Conservation (phyloP, 192 early-diverging fungal species). For the Linnemannia schmuckeri region DNA sequence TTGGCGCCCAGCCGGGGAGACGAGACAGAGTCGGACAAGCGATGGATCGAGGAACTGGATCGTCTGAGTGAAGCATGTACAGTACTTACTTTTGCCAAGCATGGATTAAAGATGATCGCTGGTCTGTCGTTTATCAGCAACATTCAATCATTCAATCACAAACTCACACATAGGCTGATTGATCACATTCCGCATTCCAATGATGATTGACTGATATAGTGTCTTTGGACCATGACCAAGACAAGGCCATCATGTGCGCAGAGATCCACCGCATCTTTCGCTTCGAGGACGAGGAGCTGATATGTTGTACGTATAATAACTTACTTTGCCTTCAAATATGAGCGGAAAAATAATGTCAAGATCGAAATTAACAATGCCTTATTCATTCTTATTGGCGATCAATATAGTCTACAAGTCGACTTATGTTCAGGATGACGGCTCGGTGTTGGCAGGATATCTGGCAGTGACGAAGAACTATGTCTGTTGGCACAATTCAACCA, state of each 20-base stretch:
- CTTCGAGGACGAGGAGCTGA: constrained; percentile 38
- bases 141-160: no score
- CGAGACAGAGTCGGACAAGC: constrained; percentile 41
- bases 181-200: background rate
- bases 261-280: constrained; percentile 35
- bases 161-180: background rate
- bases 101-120: background rate
- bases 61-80: constrained; percentile 54
- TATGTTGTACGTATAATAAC: constrained; percentile 27
- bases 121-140: background rate
- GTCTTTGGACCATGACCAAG: constrained; percentile 55
- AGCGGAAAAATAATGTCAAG: background rate
- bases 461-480: constrained; percentile 46
- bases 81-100: background rate
- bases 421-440: constrained; percentile 31
- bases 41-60: constrained; percentile 44
- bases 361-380: background rate
- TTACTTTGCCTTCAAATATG: background rate
- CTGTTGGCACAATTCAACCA: constrained; percentile 55
- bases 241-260: constrained; percentile 50
- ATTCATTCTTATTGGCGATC: no score
- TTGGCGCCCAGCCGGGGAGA: constrained; percentile 13
- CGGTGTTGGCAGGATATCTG: constrained; percentile 23
- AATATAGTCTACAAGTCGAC: constrained; percentile 42
- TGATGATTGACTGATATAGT: constrained; percentile 9